Evolutionary conservation across 306 rosid genomes (phyloP).

Genomic region (peach (Prunus persica)): Prunus_persica_NCBIv2 NC_034015.1:21183501-21184000

Average conservation of each 20-base stretch:
- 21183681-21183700: neutral
- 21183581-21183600: neutral
- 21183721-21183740: neutral
- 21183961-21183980: neutral
- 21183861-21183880: neutral
- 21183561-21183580: neutral
- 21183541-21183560: neutral
- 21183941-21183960: neutral
- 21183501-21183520: neutral
- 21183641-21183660: neutral
- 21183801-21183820: neutral
- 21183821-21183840: neutral
- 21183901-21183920: conserved; percentile 22
- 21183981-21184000: neutral
- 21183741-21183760: neutral
- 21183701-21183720: neutral
- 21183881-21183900: neutral
- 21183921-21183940: conserved; percentile 1
- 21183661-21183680: neutral
- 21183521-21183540: neutral
- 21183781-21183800: neutral
- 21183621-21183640: neutral
- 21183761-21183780: neutral
- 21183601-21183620: neutral
- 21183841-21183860: neutral